These are phyloP conservation scores for Suillus decipiens DNA, from an alignment of 768 basidiomycete genomes.

Conservation along the genomic window DNA sequence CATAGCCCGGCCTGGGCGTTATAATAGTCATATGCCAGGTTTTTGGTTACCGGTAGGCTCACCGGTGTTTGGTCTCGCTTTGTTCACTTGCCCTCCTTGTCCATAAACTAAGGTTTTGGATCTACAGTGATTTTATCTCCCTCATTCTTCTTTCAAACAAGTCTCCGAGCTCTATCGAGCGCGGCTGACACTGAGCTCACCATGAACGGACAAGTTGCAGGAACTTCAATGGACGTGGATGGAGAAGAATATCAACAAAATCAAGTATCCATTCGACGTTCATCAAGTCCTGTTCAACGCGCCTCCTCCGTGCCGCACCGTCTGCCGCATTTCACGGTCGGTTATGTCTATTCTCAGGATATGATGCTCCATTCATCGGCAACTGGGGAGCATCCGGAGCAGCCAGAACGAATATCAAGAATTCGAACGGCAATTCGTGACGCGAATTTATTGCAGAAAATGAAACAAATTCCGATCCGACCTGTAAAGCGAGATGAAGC, in stretches of 20 bases:
- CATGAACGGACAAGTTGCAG: slow-evolving; percentile 25
- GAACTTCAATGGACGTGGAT: slow-evolving; percentile 32
- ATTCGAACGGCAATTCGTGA: slow-evolving; percentile 71
- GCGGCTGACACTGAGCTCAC: slow-evolving; percentile 7
- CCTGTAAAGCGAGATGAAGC: slow-evolving; percentile 77
- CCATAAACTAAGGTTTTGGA: slow-evolving; percentile 1
- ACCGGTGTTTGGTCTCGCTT: slow-evolving; percentile 8
- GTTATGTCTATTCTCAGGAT: slow-evolving; percentile 82
- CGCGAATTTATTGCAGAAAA: slow-evolving; percentile 60
- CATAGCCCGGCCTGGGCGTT: background rate
- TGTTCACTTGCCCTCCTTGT: slow-evolving; percentile 3
- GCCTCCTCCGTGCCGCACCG: slow-evolving; percentile 36
- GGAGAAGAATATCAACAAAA: slow-evolving; percentile 14
- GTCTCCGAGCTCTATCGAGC: slow-evolving; percentile 7
- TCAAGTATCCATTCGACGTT: slow-evolving; percentile 12
- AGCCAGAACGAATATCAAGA: slow-evolving; percentile 71
- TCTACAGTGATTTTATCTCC: slow-evolving; percentile 3
- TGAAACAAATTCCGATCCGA: slow-evolving; percentile 79
- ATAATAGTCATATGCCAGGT: too few relatives aligned
- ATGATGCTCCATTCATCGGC: slow-evolving; percentile 84
- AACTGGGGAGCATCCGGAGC: slow-evolving; percentile 68
- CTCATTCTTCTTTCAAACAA: slow-evolving; percentile 10
- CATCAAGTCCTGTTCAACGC: slow-evolving; percentile 25
- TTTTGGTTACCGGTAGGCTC: background rate
- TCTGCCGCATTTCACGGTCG: slow-evolving; percentile 46